These are phyloP conservation scores for Tolypocladium nubicola DNA, from an alignment of 2,329 filamentous ascomycete genomes.

Conservation along the genomic window DNA sequence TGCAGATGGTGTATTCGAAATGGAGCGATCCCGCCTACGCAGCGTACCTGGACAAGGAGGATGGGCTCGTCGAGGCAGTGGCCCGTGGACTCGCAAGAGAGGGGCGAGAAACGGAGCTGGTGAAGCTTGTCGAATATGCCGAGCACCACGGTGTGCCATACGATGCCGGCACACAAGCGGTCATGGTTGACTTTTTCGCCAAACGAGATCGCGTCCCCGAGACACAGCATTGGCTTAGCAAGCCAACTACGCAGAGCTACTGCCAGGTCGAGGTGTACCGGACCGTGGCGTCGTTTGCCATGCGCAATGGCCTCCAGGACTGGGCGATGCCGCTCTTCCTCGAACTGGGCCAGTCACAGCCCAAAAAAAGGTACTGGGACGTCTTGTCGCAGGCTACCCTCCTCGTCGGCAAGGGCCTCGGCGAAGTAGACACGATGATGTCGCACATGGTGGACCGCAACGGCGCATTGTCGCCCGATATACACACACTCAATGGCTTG, in stretches of 20 bases:
- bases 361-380: conserved; percentile 54
- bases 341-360: conserved; percentile 33
- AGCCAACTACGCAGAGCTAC: conserved; percentile 28
- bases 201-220: conserved; percentile 43
- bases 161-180: conserved; percentile 33
- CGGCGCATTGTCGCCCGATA: conserved; percentile 45
- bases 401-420: conserved; percentile 55
- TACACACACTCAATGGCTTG: conserved; percentile 65
- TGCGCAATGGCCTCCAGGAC: conserved; percentile 44
- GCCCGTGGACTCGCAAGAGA: conserved; percentile 49
- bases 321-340: conserved; percentile 55
- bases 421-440: conserved; percentile 38
- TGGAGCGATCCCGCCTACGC: conserved; percentile 15
- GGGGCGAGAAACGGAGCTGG: conserved; percentile 44
- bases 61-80: conserved; percentile 17
- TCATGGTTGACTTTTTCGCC: conserved; percentile 55
- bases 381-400: conserved; percentile 64
- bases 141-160: conserved; percentile 34
- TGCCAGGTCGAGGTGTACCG: conserved; percentile 15
- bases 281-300: conserved; percentile 37
- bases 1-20: conserved; percentile 26
- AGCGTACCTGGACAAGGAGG: conserved; percentile 9
- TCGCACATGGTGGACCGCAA: conserved; percentile 60
- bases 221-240: conserved; percentile 58
- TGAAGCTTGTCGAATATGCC: conserved; percentile 43